Conservation (phyloP, 495 filamentous ascomycete species). For the Astrothelium macrocarpum region DNA sequence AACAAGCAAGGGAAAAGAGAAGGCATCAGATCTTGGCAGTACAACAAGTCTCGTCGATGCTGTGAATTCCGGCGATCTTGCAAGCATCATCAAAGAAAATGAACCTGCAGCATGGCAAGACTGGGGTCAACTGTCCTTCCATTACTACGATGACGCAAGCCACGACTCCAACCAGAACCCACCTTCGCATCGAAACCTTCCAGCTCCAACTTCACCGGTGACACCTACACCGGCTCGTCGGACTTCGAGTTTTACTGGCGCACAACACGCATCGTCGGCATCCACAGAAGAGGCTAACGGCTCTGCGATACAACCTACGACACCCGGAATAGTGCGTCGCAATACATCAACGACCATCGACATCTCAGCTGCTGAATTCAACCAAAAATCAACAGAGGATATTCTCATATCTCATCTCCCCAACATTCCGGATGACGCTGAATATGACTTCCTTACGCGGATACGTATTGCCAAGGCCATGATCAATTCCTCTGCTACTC, state of each 20-base stretch:
- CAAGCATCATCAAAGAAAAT: slow-evolving; percentile 51
- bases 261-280: slow-evolving; percentile 27
- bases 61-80: slow-evolving; percentile 68
- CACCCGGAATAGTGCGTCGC: slow-evolving; percentile 8
- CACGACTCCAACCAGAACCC: slow-evolving; percentile 13
- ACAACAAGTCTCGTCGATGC: slow-evolving; percentile 35
- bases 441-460: slow-evolving; percentile 80
- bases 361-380: slow-evolving; percentile 55
- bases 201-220: slow-evolving; percentile 25
- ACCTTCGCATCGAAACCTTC: slow-evolving; percentile 12
- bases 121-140: slow-evolving; percentile 55
- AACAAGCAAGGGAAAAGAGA: slow-evolving; percentile 64
- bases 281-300: slow-evolving; percentile 46
- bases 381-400: slow-evolving; percentile 52
- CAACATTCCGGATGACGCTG: slow-evolving; percentile 58
- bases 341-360: slow-evolving; percentile 51
- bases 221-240: slow-evolving; percentile 46
- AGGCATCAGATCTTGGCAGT: slow-evolving; percentile 30
- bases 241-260: slow-evolving; percentile 26
- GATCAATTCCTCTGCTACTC: slow-evolving; percentile 48
- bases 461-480: slow-evolving; percentile 74
- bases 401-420: slow-evolving; percentile 53
- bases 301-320: slow-evolving; percentile 8
- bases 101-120: slow-evolving; percentile 48
- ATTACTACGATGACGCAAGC: slow-evolving; percentile 47